These are phyloP conservation scores for Penicillium riverlandense DNA, from an alignment of 495 filamentous ascomycete genomes.

Conservation along the genomic window DNA sequence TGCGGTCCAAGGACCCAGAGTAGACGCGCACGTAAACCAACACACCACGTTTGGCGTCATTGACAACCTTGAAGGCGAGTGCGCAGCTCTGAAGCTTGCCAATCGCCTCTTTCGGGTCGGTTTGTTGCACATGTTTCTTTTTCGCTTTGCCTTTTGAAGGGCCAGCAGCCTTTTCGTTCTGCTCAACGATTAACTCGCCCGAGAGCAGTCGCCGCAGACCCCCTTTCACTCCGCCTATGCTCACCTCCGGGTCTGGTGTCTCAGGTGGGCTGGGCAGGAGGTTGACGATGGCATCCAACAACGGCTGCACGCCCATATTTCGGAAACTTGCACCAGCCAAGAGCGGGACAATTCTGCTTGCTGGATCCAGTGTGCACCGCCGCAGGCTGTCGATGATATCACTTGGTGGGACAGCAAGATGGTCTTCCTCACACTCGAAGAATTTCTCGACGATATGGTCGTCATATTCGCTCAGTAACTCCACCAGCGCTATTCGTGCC, in stretches of 20 bases:
- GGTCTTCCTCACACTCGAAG: conserved; percentile 67
- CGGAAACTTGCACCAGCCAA: conserved; percentile 89
- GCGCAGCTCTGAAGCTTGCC: conserved; percentile 68
- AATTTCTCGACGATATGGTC: conserved; percentile 79
- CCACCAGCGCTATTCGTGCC: conserved; percentile 72
- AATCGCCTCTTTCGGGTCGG: conserved; percentile 48
- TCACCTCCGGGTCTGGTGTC: conserved; percentile 70
- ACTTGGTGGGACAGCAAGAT: conserved; percentile 52
- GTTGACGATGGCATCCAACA: conserved; percentile 82
- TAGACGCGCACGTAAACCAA: conserved; percentile 93
- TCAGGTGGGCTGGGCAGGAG: conserved; percentile 80
- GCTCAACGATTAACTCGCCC: conserved; percentile 39
- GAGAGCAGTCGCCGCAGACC: conserved; percentile 46
- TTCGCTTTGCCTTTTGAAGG: conserved; percentile 37
- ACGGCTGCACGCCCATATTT: conserved; percentile 90
- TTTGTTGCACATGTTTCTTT: conserved; percentile 20
- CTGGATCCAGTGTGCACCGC: conserved; percentile 50
- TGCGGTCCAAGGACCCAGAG: conserved; percentile 68
- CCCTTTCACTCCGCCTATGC: conserved; percentile 47
- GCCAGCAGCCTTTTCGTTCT: conserved; percentile 26
- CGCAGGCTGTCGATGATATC: conserved; percentile 70
- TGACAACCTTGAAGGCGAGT: conserved; percentile 94
- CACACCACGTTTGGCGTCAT: conserved; percentile 77
- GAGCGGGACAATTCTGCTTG: conserved; percentile 67
- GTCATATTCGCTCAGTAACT: conserved; percentile 80